Base-by-base conservation (phyloP, 1,284 basidiomycete genomes). In the Retiboletus fuscus region DNA sequence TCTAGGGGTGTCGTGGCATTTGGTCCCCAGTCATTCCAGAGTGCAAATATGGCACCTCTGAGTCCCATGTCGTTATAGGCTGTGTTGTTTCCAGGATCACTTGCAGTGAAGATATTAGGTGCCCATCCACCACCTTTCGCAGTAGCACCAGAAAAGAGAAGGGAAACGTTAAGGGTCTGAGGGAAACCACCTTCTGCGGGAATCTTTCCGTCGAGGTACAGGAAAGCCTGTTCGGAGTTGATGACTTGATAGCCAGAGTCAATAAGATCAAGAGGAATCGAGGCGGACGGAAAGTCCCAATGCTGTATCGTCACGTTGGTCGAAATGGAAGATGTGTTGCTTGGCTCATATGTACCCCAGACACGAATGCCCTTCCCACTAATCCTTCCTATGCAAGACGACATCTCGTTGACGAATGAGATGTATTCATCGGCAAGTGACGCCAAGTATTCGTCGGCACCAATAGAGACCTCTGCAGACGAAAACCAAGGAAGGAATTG, bases 21-120 rank as follows among this genome's bases (percentile, higher is more conserved):
- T 43, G 83, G 78, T 5, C 84, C 84, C 78, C 81, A 84, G 71
- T 85, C 84, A 47, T 84, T 84, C 83, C 84, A 85, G 10, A 83
- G 72, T 3, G 81, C 83, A 74, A 84, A 82, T 18, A 84, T 81
- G 1, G 81, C 77, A 43, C 84, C 83, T 3, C 81, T 72, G 28
- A 85, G 76, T 20, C 78, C 75, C 1, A 76, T 68, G 26, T 79
- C 64, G 13, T 76, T 62, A 18, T 80, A 72, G 16, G 64, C 66
- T 13, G 82, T 81, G 72, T 84, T 84, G 34, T 83, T 83, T 8
- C 74, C 69, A 7, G 76, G 63, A 66, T 83, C 81, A 13, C 67
- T 69, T 26, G 69, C 61, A 34, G 74, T 75, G 67, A 83, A 83
- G 30, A 84, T 77, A 64, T 85, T 83, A 3, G 83, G 82, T 64